Conservation (phyloP, 768 basidiomycete genomes). For the Lentinula aciculospora region DNA sequence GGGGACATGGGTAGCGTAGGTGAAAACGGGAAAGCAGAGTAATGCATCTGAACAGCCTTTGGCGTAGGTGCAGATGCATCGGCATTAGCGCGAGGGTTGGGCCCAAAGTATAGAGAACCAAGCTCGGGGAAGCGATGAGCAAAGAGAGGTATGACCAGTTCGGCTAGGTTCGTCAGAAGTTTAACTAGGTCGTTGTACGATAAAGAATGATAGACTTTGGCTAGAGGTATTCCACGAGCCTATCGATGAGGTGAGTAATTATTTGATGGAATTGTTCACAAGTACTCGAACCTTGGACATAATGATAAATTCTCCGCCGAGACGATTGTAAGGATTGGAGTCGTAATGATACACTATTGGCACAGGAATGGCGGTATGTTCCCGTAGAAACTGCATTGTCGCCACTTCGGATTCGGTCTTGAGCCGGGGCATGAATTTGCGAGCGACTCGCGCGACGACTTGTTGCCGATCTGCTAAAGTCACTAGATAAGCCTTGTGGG, state of each 20-base stretch:
- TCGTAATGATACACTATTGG: conserved; percentile 75
- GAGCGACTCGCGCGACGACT: conserved; percentile 75
- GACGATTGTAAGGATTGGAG: conserved; percentile 76
- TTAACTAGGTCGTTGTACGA: conserved; percentile 57
- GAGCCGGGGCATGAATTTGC: conserved; percentile 79
- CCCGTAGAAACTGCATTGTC: conserved; percentile 74
- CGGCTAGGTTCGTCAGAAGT: conserved; percentile 64
- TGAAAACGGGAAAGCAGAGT: conserved; percentile 40
- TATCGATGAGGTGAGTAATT: conserved; percentile 22
- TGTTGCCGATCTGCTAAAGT: conserved; percentile 56
- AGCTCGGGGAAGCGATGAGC: conserved; percentile 72
- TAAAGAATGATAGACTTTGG: conserved; percentile 67
- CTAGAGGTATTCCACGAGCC: conserved; percentile 72
- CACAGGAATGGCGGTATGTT: conserved; percentile 66
- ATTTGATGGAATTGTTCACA: not conserved
- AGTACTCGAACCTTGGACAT: conserved; percentile 67
- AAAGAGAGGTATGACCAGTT: conserved; percentile 66
- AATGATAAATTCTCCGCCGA: conserved; percentile 81
- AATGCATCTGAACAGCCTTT: conserved; percentile 31
- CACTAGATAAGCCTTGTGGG: conserved; percentile 65
- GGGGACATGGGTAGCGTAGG: conserved; percentile 30
- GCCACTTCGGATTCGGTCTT: conserved; percentile 88
- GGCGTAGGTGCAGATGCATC: conserved; percentile 38
- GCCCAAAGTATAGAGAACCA: conserved; percentile 67
- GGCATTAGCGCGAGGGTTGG: conserved; percentile 26